Base-by-base conservation (phyloP, 1,139 yeast genomes). In the Komagataea norvegica region DNA sequence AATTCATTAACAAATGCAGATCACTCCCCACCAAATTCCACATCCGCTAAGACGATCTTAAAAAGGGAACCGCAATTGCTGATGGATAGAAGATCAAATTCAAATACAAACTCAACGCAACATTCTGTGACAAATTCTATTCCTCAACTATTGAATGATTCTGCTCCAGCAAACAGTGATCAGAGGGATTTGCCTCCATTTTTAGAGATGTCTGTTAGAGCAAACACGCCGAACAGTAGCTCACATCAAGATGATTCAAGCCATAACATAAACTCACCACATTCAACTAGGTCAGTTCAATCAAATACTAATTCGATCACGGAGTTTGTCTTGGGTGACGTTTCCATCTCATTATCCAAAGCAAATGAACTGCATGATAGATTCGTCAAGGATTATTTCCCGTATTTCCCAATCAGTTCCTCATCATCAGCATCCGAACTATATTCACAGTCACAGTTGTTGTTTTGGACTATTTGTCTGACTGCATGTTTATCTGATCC, bases 391-490 rank as follows among this genome's bases (percentile, higher is more conserved):
- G 74, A 79, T 42, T 82, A 80, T 52, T 64, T 85, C 21, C 94
- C 95, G 1, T 83, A 72, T 52, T 67, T 88, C 48, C 96, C 96
- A 2, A 83, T 89, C 8, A 67, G 88, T 53, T 72, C 79, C 27
- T 77, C 94, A 0, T 65, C 72, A 38, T 72, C 77, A 34, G 93
- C 95, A 2, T 73, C 80, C 0, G 94, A 84, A 55, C 70, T 88
- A 26, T 86, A 86, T 58, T 74, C 83, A 19, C 91, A 84, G 55
- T 83, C 95, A 1, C 93, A 85, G 55, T 65, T 88, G 20, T 65
- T 89, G 32, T 89, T 89, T 57, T 89, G 97, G 97, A 75, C 94
- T 0, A 91, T 88, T 1, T 83, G 86, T 64, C 66, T 86, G 32
- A 87, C 95, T 0, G 94, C 96, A 0, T 79, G 93, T 29, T 65